phyloP scores from a whole-genome alignment of 2,329 filamentous ascomycete genomes.

The Periglandula ipomoeae region DNA sequence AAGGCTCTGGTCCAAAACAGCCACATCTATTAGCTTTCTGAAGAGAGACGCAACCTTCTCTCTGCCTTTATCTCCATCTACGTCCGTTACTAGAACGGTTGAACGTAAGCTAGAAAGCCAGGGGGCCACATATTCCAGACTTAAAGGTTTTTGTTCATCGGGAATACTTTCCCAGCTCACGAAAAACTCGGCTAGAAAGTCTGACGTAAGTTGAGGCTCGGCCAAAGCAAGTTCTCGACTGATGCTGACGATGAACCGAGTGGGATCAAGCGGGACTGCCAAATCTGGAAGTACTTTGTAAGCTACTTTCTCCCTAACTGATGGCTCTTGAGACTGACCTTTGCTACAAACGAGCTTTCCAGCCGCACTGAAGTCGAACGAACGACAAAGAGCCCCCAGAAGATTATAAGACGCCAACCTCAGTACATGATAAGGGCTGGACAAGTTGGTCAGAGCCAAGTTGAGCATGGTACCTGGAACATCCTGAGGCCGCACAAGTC shows the following conservation, averaged over 20 bases:
- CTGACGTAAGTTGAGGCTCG: constrained; percentile 57
- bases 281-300: constrained; percentile 35
- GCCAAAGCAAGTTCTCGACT: constrained; percentile 53
- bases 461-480: constrained; percentile 62
- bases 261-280: constrained; percentile 53
- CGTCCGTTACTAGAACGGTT: constrained; percentile 47
- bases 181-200: constrained; percentile 66
- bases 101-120: constrained; percentile 56
- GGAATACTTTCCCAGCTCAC: constrained; percentile 63
- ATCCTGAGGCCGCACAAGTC: constrained; percentile 59
- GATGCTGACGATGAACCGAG: constrained; percentile 55
- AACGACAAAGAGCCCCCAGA: constrained; percentile 55
- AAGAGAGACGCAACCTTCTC: constrained; percentile 57
- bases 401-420: constrained; percentile 59
- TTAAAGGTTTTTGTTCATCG: constrained; percentile 56
- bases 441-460: constrained; percentile 56
- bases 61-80: constrained; percentile 55
- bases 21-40: constrained; percentile 57
- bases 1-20: constrained; percentile 50
- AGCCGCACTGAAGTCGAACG: constrained; percentile 57
- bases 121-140: constrained; percentile 60
- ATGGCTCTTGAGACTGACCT: constrained; percentile 32
- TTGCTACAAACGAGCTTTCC: constrained; percentile 53
- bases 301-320: not conserved
- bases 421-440: constrained; percentile 50